Evolutionary conservation across 139 green algal genomes (phyloP).

Genomic region (Chlamydomonas eustigma): DNA sequence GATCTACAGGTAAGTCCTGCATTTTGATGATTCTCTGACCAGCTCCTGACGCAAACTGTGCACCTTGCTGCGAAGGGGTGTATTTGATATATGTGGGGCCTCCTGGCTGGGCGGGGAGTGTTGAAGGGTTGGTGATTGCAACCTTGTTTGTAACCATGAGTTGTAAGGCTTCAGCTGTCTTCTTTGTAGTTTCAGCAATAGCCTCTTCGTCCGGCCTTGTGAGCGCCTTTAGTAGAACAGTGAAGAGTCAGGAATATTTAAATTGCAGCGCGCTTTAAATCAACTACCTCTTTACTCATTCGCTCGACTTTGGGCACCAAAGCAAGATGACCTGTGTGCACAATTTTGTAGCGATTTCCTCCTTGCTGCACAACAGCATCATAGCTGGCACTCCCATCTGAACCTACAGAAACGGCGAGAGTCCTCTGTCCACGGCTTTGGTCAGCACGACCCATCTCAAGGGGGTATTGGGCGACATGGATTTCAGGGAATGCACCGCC

Average conservation of each 20-base stretch:
- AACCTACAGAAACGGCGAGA: constrained; percentile 74
- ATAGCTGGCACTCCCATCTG: constrained; percentile 78
- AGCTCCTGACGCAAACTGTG: constrained; percentile 62
- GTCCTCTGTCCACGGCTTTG: constrained; percentile 50
- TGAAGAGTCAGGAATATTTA: background rate
- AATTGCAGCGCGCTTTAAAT: background rate
- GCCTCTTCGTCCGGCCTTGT: constrained; percentile 78
- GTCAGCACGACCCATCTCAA: constrained; percentile 75
- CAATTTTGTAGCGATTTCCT: constrained; percentile 52
- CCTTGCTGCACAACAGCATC: constrained; percentile 83
- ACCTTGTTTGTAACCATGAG: constrained; percentile 74
- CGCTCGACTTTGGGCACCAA: constrained; percentile 86
- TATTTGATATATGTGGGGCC: constrained; percentile 70
- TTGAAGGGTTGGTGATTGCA: constrained; percentile 68
- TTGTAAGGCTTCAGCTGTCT: constrained; percentile 70
- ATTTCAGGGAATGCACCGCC: constrained; percentile 90
- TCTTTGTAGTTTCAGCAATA: constrained; percentile 53
- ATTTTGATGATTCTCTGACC: constrained; percentile 94
- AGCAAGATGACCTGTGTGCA: constrained; percentile 69
- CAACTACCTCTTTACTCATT: constrained; percentile 49
- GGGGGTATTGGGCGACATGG: constrained; percentile 86
- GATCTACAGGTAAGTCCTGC: constrained; percentile 93
- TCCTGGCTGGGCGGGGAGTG: constrained; percentile 63
- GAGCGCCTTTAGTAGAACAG: constrained; percentile 41
- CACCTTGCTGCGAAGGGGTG: constrained; percentile 75